Conservation (phyloP, 768 basidiomycete genomes). For the Brasilioporus rufonigricans region DNA sequence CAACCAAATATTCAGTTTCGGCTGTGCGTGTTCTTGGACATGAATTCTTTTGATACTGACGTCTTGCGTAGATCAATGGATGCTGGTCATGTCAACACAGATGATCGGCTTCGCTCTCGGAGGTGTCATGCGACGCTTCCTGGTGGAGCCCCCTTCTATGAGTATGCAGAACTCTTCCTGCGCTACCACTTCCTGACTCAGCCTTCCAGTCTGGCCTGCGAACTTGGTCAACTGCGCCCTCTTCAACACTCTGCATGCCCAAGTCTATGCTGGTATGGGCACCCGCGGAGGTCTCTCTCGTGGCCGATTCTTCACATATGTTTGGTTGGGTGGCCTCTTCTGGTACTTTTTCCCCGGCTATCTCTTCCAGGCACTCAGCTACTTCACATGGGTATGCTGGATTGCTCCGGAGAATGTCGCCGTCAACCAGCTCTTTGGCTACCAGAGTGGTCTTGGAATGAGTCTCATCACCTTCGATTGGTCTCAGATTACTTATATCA, state of each 20-base stretch:
- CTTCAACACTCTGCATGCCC: slow-evolving; percentile 72
- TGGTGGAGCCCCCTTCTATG: slow-evolving; percentile 65
- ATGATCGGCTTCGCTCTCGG: slow-evolving; percentile 63
- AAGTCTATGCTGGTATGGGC: slow-evolving; percentile 43
- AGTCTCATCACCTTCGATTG: slow-evolving; percentile 80
- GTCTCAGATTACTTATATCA: slow-evolving; percentile 54
- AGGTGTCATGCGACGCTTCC: slow-evolving; percentile 57
- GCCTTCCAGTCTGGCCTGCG: slow-evolving; percentile 64
- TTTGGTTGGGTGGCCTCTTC: slow-evolving; percentile 30
- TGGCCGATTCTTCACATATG: slow-evolving; percentile 51
- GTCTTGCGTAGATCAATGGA: slow-evolving; percentile 46
- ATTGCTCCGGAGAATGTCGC: slow-evolving; percentile 66
- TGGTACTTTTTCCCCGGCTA: slow-evolving; percentile 73
- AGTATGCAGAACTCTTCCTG: slow-evolving; percentile 43
- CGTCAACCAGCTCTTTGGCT: slow-evolving; percentile 78
- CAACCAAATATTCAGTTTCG: slow-evolving; percentile 52
- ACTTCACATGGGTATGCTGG: slow-evolving; percentile 63
- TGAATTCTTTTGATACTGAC: neutral
- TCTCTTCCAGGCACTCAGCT: slow-evolving; percentile 62
- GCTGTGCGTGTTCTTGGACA: slow-evolving; percentile 30
- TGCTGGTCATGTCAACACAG: slow-evolving; percentile 70
- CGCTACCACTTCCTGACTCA: slow-evolving; percentile 17
- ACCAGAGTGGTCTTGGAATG: slow-evolving; percentile 57
- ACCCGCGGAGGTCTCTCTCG: slow-evolving; percentile 47
- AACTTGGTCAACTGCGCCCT: slow-evolving; percentile 67